A percentile compares a stretch with the other conserved stretches of the same genome.
Conservation (phyloP, 2,329 filamentous ascomycete species). For the Blumeriella jaapii region DNA sequence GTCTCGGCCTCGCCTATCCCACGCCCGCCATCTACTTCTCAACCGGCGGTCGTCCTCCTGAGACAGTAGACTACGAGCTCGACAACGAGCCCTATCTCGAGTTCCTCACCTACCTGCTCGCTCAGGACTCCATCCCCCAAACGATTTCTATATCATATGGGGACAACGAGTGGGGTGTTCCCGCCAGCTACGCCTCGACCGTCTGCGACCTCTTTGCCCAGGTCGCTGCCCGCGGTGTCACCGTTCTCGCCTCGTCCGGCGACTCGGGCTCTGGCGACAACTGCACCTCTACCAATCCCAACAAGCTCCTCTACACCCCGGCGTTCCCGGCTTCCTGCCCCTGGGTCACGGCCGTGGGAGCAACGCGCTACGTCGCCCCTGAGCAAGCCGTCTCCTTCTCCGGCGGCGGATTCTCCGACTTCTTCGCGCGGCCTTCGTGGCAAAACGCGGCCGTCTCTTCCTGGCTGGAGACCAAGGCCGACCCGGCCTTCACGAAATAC, state of each 20-base stretch:
- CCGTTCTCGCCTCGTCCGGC: constrained; percentile 47
- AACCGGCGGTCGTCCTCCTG: constrained; percentile 42
- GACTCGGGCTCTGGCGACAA: constrained; percentile 44
- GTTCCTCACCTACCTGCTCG: constrained; percentile 45
- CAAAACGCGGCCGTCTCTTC: constrained; percentile 31
- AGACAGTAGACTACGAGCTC: constrained; percentile 32
- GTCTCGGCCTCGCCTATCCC: constrained; percentile 41
- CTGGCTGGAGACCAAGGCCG: constrained; percentile 32
- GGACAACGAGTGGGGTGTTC: constrained; percentile 53
- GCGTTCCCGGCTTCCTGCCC: constrained; percentile 56
- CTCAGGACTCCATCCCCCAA: constrained; percentile 36
- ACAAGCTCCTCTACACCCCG: constrained; percentile 38
- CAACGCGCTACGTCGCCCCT: constrained; percentile 22
- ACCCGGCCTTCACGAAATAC: constrained; percentile 29
- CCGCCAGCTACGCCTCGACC: constrained; percentile 44
- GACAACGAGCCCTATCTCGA: constrained; percentile 56
- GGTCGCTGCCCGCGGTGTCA: constrained; percentile 50
- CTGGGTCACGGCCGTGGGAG: constrained; percentile 55
- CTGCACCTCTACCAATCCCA: constrained; percentile 43
- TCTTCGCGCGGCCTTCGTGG: constrained; percentile 35
- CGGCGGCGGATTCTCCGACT: constrained; percentile 40
- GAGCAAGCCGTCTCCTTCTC: constrained; percentile 24
- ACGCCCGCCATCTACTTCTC: constrained; percentile 41
- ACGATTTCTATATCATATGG: constrained; percentile 55
- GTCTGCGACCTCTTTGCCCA: constrained; percentile 52